A percentile compares a stretch with the other conserved stretches of the same genome.
Conservation (phyloP, 148 eudicot genomes). For the Fagopyrum esculentum region DNA sequence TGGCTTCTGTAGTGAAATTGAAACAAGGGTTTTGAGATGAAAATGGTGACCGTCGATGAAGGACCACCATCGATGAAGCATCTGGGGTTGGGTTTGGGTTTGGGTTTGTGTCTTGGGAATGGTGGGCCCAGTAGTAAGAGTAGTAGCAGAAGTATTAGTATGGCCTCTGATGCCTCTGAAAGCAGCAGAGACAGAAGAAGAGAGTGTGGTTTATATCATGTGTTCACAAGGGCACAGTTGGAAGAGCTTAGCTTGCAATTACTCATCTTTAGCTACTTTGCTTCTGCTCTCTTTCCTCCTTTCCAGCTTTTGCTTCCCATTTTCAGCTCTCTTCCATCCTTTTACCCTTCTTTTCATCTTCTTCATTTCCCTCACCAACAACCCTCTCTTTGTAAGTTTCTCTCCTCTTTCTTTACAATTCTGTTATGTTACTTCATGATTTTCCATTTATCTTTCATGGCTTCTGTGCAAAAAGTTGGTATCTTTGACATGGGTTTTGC, state of each 20-base stretch:
- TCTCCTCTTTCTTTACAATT: neutral
- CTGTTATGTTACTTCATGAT: neutral
- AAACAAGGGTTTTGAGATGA: no score
- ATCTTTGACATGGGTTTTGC: neutral
- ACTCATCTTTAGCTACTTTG: conserved; percentile 29
- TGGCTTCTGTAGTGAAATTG: neutral
- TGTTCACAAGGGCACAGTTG: conserved; percentile 28
- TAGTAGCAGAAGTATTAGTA: neutral
- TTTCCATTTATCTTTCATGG: neutral
- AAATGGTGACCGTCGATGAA: conserved; percentile 16
- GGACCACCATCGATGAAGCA: conserved; percentile 35
- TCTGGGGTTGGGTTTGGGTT: neutral
- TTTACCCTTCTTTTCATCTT: conserved; percentile 5
- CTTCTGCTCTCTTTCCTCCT: conserved; percentile 27
- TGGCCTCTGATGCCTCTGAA: neutral
- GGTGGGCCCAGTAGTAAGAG: conserved; percentile 17
- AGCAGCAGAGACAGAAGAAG: conserved; percentile 20
- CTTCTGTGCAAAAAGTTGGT: neutral
- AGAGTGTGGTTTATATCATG: conserved; percentile 18
- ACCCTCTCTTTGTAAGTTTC: neutral
- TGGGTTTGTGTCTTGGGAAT: conserved; percentile 27
- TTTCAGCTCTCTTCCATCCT: conserved; percentile 9
- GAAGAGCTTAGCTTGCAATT: conserved; percentile 29
- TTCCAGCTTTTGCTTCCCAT: conserved; percentile 27
- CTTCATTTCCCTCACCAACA: neutral